These are phyloP conservation scores for Ascochyta clinopodiicola DNA, from an alignment of 2,329 filamentous ascomycete species.

Conservation along the genomic window DNA sequence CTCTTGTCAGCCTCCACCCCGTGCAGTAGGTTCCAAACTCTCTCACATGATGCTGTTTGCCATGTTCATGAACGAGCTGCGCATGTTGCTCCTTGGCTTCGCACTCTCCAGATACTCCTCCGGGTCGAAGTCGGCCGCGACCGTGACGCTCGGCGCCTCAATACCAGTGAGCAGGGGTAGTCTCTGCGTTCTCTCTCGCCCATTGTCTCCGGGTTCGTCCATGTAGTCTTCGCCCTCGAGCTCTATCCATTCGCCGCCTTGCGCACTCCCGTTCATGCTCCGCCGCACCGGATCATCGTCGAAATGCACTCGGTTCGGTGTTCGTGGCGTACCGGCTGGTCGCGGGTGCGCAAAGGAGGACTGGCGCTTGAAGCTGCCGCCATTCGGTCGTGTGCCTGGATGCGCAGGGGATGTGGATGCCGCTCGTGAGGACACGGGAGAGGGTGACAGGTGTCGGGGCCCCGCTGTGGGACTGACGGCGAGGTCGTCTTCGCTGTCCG, in stretches of 20 bases:
- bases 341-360: conserved; percentile 56
- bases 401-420: conserved; percentile 40
- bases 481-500: conserved; percentile 39
- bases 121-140: conserved; percentile 67
- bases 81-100: conserved; percentile 83
- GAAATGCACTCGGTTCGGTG: conserved; percentile 77
- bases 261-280: conserved; percentile 44
- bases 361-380: conserved; percentile 41
- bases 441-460: conserved; percentile 34
- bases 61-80: conserved; percentile 99
- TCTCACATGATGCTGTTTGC: conserved; percentile 89
- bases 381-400: conserved; percentile 33
- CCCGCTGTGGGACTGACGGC: conserved; percentile 26
- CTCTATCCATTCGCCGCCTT: conserved; percentile 54
- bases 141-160: conserved; percentile 78
- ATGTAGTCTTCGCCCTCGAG: conserved; percentile 69
- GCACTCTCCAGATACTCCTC: conserved; percentile 66
- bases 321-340: conserved; percentile 63
- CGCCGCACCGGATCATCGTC: conserved; percentile 52
- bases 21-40: rapidly evolving
- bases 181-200: conserved; percentile 57
- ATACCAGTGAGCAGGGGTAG: conserved; percentile 80
- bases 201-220: conserved; percentile 46
- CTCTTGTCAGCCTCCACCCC: conserved; percentile 21
- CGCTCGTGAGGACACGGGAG: conserved; percentile 36